phyloP scores from a whole-genome alignment of 2,329 filamentous ascomycete species.

The Chaetomiaceae sp. region DNA sequence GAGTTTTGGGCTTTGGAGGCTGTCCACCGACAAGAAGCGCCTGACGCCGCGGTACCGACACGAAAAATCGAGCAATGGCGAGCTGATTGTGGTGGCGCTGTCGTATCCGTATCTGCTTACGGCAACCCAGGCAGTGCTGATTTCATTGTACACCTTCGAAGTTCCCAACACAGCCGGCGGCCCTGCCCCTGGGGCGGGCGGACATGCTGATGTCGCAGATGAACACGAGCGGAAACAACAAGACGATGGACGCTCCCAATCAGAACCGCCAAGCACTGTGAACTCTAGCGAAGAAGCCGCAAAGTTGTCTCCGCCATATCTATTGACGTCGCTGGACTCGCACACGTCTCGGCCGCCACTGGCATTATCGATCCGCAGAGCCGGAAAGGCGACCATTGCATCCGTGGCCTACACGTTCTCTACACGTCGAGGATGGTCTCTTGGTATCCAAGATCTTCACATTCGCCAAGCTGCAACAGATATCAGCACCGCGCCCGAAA shows the following conservation, averaged over 20 bases:
- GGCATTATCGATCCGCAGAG: constrained; percentile 74
- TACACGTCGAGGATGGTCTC: constrained; percentile 75
- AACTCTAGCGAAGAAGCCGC: not conserved
- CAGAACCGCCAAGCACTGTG: not conserved
- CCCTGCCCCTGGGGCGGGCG: no score
- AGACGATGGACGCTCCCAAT: no score
- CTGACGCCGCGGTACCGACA: constrained; percentile 56
- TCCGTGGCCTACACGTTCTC: constrained; percentile 84
- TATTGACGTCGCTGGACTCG: constrained; percentile 76
- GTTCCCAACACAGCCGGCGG: constrained; percentile 21
- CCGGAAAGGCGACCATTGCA: constrained; percentile 61
- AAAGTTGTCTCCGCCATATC: constrained; percentile 41
- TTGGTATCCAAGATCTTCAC: constrained; percentile 86
- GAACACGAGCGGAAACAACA: no score
- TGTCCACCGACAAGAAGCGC: constrained; percentile 43
- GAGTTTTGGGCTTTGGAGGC: constrained; percentile 63
- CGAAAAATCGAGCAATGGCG: constrained; percentile 57
- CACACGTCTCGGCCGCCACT: constrained; percentile 74
- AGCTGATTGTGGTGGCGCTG: constrained; percentile 66
- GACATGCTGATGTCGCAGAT: no score
- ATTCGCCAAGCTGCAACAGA: constrained; percentile 39
- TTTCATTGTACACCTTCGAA: constrained; percentile 71
- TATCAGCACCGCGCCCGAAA: constrained; percentile 28
- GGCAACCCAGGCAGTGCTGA: constrained; percentile 66
- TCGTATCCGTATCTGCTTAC: constrained; percentile 73